phyloP scores from a whole-genome alignment of 176 grass and related monocot species.

The Hyparrhenia diplandra region DNA sequence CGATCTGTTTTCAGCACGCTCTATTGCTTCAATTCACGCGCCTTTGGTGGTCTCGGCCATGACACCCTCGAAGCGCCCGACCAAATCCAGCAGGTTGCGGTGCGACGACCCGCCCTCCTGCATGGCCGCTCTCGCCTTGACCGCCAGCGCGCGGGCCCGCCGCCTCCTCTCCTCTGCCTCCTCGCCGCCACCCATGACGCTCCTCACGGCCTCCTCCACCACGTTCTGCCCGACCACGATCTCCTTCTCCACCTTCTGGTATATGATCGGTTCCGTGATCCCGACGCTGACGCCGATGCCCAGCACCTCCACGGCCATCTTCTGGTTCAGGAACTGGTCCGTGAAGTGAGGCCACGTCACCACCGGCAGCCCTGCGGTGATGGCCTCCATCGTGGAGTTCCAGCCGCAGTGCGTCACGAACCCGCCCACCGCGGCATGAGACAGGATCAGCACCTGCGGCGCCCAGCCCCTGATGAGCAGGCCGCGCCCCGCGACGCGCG shows the following conservation, averaged over 20 bases:
- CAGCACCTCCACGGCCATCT: slow-evolving; percentile 44
- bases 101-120: slow-evolving; percentile 36
- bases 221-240: neutral
- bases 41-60: neutral
- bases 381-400: slow-evolving; percentile 64
- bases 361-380: slow-evolving; percentile 38
- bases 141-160: neutral
- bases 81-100: slow-evolving; percentile 10
- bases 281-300: slow-evolving; percentile 42
- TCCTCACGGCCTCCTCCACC: slow-evolving; percentile 28
- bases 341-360: slow-evolving; percentile 45
- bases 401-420: slow-evolving; percentile 84
- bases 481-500: slow-evolving; percentile 21
- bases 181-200: slow-evolving; percentile 34
- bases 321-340: slow-evolving; percentile 58
- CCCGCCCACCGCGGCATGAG: slow-evolving; percentile 34
- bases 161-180: slow-evolving; percentile 22
- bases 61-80: neutral
- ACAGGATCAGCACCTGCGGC: slow-evolving; percentile 59
- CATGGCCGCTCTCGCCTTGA: neutral
- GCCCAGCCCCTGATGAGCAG: slow-evolving; percentile 49
- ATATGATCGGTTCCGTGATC: neutral
- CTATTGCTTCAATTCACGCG: neutral
- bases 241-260: neutral
- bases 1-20: neutral